Evolutionary conservation across 768 basidiomycete species (phyloP).

Genomic region (Rhizopogon sp.): DNA sequence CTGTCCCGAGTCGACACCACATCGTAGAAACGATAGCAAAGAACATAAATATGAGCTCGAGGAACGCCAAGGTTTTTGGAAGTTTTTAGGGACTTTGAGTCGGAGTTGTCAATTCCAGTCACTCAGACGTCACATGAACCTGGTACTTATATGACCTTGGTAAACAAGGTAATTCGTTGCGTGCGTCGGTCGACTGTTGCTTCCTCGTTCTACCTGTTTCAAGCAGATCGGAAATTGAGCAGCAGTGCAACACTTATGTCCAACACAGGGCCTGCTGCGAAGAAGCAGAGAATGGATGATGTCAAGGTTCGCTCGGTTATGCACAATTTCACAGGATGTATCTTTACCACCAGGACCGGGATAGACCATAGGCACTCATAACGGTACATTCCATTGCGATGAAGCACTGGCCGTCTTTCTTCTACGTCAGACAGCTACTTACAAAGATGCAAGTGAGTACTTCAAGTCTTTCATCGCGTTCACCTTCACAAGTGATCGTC

Average conservation of each 20-base stretch:
- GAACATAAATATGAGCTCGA: too few relatives aligned
- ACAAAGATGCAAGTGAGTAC: constrained; percentile 64
- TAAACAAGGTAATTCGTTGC: neutral
- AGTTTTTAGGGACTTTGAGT: neutral
- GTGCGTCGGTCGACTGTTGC: neutral
- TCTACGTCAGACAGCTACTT: constrained; percentile 70
- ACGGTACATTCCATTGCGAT: constrained; percentile 95
- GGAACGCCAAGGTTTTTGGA: too few relatives aligned
- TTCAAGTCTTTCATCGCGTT: neutral
- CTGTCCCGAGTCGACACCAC: too few relatives aligned
- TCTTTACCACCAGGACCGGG: neutral
- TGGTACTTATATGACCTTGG: neutral
- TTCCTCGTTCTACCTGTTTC: neutral
- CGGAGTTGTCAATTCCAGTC: neutral
- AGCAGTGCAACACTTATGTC: constrained; percentile 11
- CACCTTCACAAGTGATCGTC: constrained; percentile 1
- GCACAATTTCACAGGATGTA: neutral
- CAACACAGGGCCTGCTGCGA: constrained; percentile 24
- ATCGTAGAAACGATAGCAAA: too few relatives aligned
- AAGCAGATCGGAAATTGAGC: neutral
- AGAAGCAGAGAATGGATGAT: constrained; percentile 41
- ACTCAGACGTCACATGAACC: neutral
- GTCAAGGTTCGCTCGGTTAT: constrained; percentile 27
- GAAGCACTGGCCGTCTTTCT: constrained; percentile 94
- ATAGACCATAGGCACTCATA: constrained; percentile 89